These are phyloP conservation scores for Beauveria sp. DNA, from an alignment of 2,329 filamentous ascomycete genomes.

Conservation along the genomic window DNA sequence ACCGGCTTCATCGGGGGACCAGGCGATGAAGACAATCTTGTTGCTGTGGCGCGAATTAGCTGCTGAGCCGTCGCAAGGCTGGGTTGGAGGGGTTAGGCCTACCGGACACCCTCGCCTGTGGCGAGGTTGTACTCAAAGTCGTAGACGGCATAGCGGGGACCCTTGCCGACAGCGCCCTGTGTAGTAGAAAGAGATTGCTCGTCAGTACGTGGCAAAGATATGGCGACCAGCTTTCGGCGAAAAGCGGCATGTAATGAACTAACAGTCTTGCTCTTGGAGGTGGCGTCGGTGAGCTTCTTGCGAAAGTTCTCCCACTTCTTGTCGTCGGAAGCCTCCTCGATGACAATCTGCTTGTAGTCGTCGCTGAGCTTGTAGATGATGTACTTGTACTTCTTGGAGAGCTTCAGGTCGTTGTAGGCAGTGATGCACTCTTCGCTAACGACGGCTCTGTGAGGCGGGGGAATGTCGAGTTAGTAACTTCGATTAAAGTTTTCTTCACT, in stretches of 20 bases:
- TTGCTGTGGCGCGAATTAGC: constrained; percentile 40
- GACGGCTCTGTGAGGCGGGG: constrained; percentile 48
- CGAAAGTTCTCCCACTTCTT: constrained; percentile 67
- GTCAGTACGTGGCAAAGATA: not conserved
- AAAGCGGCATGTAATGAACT: constrained; percentile 19
- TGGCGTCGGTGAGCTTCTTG: constrained; percentile 66
- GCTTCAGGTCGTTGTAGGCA: constrained; percentile 75
- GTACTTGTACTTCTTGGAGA: constrained; percentile 74
- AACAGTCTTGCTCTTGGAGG: constrained; percentile 63
- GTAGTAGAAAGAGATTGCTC: not conserved
- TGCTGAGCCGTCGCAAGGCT: constrained; percentile 14
- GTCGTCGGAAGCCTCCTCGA: constrained; percentile 64
- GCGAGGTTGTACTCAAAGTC: constrained; percentile 72
- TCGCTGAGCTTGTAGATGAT: constrained; percentile 85
- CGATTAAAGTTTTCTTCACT: not conserved
- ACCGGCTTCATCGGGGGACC: constrained; percentile 74
- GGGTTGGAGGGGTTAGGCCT: constrained; percentile 19
- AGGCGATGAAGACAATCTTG: constrained; percentile 74
- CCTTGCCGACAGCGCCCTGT: constrained; percentile 53
- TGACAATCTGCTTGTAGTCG: constrained; percentile 73
- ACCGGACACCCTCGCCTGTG: constrained; percentile 66
- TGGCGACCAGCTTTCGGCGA: not conserved
- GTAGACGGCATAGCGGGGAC: constrained; percentile 77
- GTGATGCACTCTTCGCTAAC: constrained; percentile 64
- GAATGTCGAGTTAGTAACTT: not conserved